Conservation (phyloP, 768 basidiomycete genomes). For the Hericium erinaceus region DNA sequence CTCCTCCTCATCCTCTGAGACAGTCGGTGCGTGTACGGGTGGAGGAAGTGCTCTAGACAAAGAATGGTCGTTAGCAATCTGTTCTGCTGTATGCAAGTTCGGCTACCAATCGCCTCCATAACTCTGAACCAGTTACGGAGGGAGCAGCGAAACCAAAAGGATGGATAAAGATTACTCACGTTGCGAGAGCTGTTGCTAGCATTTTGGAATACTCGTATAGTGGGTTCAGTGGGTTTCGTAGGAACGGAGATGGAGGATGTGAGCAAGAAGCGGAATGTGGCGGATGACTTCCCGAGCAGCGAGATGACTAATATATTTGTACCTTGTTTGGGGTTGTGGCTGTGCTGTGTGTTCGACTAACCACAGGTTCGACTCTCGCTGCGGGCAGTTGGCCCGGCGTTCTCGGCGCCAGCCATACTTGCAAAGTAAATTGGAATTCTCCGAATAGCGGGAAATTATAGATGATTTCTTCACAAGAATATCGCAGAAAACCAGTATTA, state of each 20-base stretch:
- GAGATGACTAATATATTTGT: neutral
- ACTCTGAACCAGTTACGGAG: neutral
- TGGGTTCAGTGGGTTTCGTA: too few species aligned
- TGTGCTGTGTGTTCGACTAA: neutral
- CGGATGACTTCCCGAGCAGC: neutral
- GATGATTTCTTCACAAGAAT: too few species aligned
- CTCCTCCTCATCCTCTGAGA: conserved; percentile 59
- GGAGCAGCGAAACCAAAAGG: neutral
- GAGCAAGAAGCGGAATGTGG: too few species aligned
- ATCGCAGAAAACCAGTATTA: too few species aligned
- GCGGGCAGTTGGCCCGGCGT: too few species aligned
- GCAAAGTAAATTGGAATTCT: too few species aligned
- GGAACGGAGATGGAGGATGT: too few species aligned
- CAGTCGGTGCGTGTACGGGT: conserved; percentile 44
- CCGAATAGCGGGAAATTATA: too few species aligned
- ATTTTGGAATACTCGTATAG: conserved; percentile 19
- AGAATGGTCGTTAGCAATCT: neutral
- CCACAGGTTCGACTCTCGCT: too few species aligned
- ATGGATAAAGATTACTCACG: conserved; percentile 38
- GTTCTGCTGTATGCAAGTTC: conserved; percentile 5
- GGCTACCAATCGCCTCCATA: neutral
- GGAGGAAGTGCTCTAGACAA: conserved; percentile 53
- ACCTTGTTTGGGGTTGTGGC: neutral
- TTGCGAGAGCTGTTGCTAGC: conserved; percentile 55
- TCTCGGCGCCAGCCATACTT: too few species aligned